These are phyloP conservation scores for Pythium aphanidermatum DNA, from an alignment of 352 stramenopile species.

Conservation along the genomic window DNA sequence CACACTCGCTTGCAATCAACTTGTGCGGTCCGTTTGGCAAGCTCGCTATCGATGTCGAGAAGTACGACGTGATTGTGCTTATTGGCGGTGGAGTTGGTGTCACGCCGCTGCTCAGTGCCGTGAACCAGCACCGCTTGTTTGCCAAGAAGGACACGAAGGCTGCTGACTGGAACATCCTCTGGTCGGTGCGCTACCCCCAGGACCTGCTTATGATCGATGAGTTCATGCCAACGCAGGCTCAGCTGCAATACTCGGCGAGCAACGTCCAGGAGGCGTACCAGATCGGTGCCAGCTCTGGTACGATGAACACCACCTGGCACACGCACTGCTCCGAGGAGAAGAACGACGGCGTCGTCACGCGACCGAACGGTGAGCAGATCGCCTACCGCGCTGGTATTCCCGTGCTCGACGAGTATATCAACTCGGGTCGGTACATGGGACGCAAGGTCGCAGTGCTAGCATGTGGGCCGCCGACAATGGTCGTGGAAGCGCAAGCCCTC, in stretches of 20 bases:
- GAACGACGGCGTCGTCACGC: conserved; percentile 34
- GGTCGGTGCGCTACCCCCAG: conserved; percentile 48
- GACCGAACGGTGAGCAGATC: conserved; percentile 48
- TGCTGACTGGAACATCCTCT: conserved; percentile 50
- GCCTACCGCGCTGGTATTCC: conserved; percentile 43
- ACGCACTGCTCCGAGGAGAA: conserved; percentile 56
- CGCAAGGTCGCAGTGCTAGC: conserved; percentile 62
- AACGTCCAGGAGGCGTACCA: conserved; percentile 47
- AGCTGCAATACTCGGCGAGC: conserved; percentile 24
- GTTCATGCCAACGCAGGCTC: conserved; percentile 48
- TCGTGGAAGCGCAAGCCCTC: conserved; percentile 52
- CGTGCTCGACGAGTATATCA: conserved; percentile 66
- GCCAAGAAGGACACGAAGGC: conserved; percentile 24
- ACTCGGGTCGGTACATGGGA: conserved; percentile 53
- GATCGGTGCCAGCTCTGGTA: conserved; percentile 15
- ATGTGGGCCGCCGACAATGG: conserved; percentile 70
- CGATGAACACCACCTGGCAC: conserved; percentile 47
- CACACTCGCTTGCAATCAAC: conserved; percentile 39
- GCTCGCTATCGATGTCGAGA: conserved; percentile 49
- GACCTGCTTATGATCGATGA: conserved; percentile 72
- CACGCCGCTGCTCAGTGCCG: conserved; percentile 64
- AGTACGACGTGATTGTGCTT: conserved; percentile 62
- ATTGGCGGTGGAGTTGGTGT: conserved; percentile 70
- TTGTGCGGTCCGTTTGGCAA: conserved; percentile 69
- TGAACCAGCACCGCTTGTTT: conserved; percentile 50